Evolutionary conservation across 2,329 filamentous ascomycete genomes (phyloP).

Genomic region (Beauveria sp.): DNA sequence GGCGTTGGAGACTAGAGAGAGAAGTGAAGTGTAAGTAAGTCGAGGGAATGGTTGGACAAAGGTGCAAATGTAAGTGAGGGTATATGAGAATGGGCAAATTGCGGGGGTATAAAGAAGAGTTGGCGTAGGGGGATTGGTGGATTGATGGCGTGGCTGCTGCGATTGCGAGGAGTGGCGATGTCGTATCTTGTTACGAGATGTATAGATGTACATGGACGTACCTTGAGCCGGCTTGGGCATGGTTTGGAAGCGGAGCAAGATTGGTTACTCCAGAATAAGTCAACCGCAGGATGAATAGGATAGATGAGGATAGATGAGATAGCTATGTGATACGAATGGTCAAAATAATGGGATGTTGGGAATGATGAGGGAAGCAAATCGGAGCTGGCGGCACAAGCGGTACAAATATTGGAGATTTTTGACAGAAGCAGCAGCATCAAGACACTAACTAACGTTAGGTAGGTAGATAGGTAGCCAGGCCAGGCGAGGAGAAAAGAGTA

Average conservation of each 20-base stretch:
- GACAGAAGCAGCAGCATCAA: too few relatives aligned
- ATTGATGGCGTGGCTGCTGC: conserved; percentile 9
- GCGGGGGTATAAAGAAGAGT: conserved; percentile 1
- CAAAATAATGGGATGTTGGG: too few relatives aligned
- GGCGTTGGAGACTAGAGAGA: conserved; percentile 21
- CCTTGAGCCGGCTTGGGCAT: conserved; percentile 11
- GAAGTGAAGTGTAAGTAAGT: conserved; percentile 11
- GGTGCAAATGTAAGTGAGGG: neutral
- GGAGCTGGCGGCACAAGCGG: too few relatives aligned
- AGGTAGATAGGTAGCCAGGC: too few relatives aligned
- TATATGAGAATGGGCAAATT: neutral
- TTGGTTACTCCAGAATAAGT: neutral
- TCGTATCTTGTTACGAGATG: neutral
- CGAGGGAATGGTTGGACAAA: neutral
- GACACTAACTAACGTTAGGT: too few relatives aligned
- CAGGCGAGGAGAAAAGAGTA: too few relatives aligned
- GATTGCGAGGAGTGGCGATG: neutral
- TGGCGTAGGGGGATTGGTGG: neutral
- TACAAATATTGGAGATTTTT: too few relatives aligned
- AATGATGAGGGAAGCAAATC: too few relatives aligned
- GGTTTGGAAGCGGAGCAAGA: neutral
- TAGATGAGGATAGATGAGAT: too few relatives aligned
- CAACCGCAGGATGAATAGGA: neutral
- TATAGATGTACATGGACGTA: neutral
- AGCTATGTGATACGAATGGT: too few relatives aligned